Percentiles rank a stretch among this genome's conserved stretches.
Conservation (phyloP, 2,329 filamentous ascomycete genomes). For the Trichoderma sp. region DNA sequence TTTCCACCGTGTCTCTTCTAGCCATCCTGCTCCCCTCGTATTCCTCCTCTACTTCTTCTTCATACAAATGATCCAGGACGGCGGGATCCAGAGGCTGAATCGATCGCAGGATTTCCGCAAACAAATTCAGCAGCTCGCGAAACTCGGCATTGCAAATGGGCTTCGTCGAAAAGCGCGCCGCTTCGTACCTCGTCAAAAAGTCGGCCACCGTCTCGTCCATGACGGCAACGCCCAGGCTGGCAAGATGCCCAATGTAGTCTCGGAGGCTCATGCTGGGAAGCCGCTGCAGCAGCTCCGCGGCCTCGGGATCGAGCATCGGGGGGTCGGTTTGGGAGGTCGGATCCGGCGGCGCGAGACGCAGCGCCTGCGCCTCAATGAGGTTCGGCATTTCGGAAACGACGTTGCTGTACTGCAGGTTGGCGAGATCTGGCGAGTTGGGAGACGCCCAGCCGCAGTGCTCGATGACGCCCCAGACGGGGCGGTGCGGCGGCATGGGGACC, state of each 20-base stretch:
- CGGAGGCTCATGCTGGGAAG: slow-evolving; percentile 72
- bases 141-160: slow-evolving; percentile 73
- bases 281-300: slow-evolving; percentile 72
- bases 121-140: slow-evolving; percentile 76
- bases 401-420: slow-evolving; percentile 78
- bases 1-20: slow-evolving; percentile 38
- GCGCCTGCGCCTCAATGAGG: slow-evolving; percentile 87
- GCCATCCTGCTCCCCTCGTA: slow-evolving; percentile 1
- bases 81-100: slow-evolving; percentile 68
- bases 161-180: slow-evolving; percentile 75
- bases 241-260: slow-evolving; percentile 75
- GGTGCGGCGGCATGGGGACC: slow-evolving; percentile 54
- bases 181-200: slow-evolving; percentile 80
- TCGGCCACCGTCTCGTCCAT: slow-evolving; percentile 50
- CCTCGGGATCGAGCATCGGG: slow-evolving; percentile 63
- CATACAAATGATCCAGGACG: slow-evolving; percentile 46
- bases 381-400: slow-evolving; percentile 85
- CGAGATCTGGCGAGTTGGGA: slow-evolving; percentile 71
- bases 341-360: slow-evolving; percentile 73
- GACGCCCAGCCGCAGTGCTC: slow-evolving; percentile 88
- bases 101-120: slow-evolving; percentile 75
- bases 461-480: slow-evolving; percentile 76
- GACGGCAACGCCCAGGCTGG: slow-evolving; percentile 63
- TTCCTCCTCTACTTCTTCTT: slow-evolving; percentile 35
- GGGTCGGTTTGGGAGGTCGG: slow-evolving; percentile 44